These are phyloP conservation scores for Funneliformis caledonium DNA, from an alignment of 371 early-diverging fungal species.

Conservation along the genomic window DNA sequence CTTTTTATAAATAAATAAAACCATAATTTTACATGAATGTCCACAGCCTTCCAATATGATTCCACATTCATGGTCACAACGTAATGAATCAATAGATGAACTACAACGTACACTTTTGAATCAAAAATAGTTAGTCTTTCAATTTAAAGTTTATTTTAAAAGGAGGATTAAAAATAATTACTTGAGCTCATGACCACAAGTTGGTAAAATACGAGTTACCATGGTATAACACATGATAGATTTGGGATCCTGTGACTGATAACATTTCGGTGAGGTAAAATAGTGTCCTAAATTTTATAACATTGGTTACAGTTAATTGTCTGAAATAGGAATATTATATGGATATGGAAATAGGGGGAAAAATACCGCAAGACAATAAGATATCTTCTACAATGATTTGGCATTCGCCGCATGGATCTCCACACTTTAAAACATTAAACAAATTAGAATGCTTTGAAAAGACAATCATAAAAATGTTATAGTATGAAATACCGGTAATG, in stretches of 20 bases:
- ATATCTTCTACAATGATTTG: slow-evolving; percentile 42
- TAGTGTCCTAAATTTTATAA: slow-evolving; percentile 21
- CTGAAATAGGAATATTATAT: too few relatives aligned
- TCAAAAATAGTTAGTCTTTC: not conserved
- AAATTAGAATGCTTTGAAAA: not conserved
- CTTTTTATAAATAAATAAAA: not conserved
- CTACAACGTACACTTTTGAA: not conserved
- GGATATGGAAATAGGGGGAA: too few relatives aligned
- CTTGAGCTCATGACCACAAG: not conserved
- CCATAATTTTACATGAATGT: not conserved
- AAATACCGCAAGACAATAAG: slow-evolving; percentile 43
- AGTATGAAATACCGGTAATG: not conserved
- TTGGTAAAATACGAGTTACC: not conserved
- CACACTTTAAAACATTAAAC: slow-evolving; percentile 43
- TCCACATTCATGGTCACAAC: not conserved
- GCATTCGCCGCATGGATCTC: slow-evolving; percentile 52
- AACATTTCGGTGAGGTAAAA: not conserved
- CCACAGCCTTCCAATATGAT: not conserved
- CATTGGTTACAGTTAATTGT: too few relatives aligned
- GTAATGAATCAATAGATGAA: not conserved
- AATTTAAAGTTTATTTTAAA: not conserved
- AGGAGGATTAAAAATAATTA: not conserved
- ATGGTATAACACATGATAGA: not conserved
- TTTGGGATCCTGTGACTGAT: not conserved
- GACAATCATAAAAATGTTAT: not conserved